Evolutionary conservation across 192 early-diverging fungal species (phyloP), one percentile per base, ranked within the genome.

Genomic region (Globomyces pollinis-pini): DNA sequence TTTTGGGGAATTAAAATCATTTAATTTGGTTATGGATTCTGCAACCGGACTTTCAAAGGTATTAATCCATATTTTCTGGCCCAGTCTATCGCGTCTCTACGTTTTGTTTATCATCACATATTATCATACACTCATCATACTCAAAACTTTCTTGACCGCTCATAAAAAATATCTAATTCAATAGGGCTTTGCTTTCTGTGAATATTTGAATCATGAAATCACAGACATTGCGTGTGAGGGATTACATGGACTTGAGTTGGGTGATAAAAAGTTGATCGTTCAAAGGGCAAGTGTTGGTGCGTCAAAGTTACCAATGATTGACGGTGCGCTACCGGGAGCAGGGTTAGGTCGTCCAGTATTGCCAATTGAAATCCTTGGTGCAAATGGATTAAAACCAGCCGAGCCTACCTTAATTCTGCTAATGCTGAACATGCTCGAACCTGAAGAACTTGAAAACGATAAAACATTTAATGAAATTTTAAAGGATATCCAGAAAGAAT

Each of bases 151-250:
- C 36, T 26, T 55, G 34, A 53, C 0, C 34, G n/a, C 16, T 41
- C 15, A 38, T 47, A 31, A 52, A 2, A n/a, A 13, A 57, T 20
- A 60, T 47, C 28, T 30, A 36, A 13, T 47, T 21, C 28, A 1
- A 16, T 61, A 90, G 73, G 96, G 96, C 1, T 96, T 89, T 76
- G 96, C 93, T 1, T 96, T 99, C 60, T 95, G 93, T 67, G 96
- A 99, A 72, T 99, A 93, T 58, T 76, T 78, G 15, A 89, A 96
- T 66, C 84, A 90, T 16, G 78, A 60, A 24, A 69, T 95, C 12
- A 97, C 94, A 4, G 96, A 99, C 61, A 74, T 92, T 35, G 96
- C 91, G 11, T 95, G 92, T 63, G 83, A 95, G 64, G 93, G 92
- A 1, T 81, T 99, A 24, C 94, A 97, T 63, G 88, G 91, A 33